Conservation (phyloP, 257 asterid genomes). For the Paraleonurus japonicus region DNA sequence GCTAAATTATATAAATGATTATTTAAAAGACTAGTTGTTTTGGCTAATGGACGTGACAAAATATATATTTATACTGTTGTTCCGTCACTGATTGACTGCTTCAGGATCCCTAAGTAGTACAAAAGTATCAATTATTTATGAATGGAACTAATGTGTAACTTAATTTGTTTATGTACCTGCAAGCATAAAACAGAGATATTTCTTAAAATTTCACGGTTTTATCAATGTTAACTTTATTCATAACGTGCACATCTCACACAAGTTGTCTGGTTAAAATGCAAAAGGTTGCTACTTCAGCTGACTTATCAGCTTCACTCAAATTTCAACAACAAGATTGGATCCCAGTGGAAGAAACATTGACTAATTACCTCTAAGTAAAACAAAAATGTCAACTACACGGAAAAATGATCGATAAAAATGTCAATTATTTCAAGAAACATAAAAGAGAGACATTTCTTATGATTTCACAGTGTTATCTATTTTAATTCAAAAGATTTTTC, state of each 20-base stretch:
- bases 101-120: background rate
- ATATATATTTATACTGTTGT: background rate
- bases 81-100: background rate
- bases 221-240: background rate
- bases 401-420: too few species aligned
- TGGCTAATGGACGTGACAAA: background rate
- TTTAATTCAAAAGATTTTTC: too few species aligned
- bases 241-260: background rate
- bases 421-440: too few species aligned
- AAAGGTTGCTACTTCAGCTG: background rate
- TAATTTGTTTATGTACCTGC: background rate
- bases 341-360: background rate
- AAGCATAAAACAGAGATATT: background rate
- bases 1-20: background rate
- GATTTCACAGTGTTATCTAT: background rate
- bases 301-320: background rate
- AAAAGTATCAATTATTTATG: background rate
- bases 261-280: background rate
- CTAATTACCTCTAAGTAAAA: background rate
- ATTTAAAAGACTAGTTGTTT: background rate
- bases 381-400: too few species aligned
- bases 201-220: background rate
- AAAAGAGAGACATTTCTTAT: background rate
- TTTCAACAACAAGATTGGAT: constrained; percentile 5
- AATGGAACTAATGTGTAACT: background rate